Percentiles rank a stretch among this genome's conserved stretches.
These are phyloP conservation scores for Teratosphaeriaceae sp. DNA, from an alignment of 2,329 filamentous ascomycete species.

Conservation along the genomic window DNA sequence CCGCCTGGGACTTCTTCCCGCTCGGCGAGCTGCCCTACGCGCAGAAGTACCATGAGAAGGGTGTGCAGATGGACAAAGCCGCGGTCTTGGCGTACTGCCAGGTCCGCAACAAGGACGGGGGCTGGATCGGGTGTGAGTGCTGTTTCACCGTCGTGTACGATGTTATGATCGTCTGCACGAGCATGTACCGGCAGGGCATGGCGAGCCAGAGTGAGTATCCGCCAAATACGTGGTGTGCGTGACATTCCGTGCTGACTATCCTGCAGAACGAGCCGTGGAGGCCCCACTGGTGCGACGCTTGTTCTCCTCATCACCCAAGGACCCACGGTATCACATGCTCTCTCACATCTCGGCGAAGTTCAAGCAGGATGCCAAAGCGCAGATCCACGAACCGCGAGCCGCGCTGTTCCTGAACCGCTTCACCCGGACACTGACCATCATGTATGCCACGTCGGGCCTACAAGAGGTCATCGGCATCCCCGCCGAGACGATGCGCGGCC, in stretches of 20 bases:
- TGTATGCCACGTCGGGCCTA: constrained; percentile 78
- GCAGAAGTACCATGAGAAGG: constrained; percentile 63
- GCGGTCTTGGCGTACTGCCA: constrained; percentile 76
- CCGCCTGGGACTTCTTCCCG: constrained; percentile 82
- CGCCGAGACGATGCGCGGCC: constrained; percentile 62
- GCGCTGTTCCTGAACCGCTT: constrained; percentile 83
- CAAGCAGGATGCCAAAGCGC: constrained; percentile 48
- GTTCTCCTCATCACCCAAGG: constrained; percentile 73
- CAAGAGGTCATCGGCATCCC: constrained; percentile 67
- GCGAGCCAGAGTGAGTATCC: constrained; percentile 68
- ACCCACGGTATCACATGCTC: constrained; percentile 85
- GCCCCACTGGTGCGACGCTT: constrained; percentile 71
- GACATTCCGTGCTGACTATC: constrained; percentile 13
- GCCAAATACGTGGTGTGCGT: background rate
- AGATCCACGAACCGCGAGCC: constrained; percentile 67
- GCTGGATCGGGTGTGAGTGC: constrained; percentile 76
- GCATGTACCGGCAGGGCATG: constrained; percentile 62
- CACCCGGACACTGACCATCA: constrained; percentile 71
- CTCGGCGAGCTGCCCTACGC: constrained; percentile 73
- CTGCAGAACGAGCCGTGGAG: constrained; percentile 64
- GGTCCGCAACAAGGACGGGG: constrained; percentile 60
- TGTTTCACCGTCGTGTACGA: constrained; percentile 86
- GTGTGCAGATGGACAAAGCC: constrained; percentile 73
- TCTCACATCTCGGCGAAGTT: constrained; percentile 81
- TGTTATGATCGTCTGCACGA: constrained; percentile 78